phyloP scores from a whole-genome alignment of 2,329 filamentous ascomycete species.

The Pseudogymnoascus pannorum region DNA sequence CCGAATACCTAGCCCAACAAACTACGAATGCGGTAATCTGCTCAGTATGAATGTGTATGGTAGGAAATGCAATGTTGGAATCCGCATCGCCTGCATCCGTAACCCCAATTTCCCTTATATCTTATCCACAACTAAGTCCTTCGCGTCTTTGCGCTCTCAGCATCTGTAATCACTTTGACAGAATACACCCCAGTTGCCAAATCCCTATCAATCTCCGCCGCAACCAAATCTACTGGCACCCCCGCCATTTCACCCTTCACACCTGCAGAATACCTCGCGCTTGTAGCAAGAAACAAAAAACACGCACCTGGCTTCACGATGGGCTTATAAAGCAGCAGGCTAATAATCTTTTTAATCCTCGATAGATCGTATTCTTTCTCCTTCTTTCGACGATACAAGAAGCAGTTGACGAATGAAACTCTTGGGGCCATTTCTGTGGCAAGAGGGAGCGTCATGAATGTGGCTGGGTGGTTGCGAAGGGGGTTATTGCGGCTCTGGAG shows the following conservation, averaged over 20 bases:
- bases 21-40: too few relatives aligned
- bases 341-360: background rate
- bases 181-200: constrained; percentile 30
- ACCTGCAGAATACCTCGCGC: constrained; percentile 24
- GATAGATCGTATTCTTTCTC: background rate
- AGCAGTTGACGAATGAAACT: background rate
- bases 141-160: constrained; percentile 21
- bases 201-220: constrained; percentile 25
- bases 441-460: background rate
- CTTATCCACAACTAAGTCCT: constrained; percentile 28
- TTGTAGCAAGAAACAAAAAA: constrained; percentile 31
- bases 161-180: constrained; percentile 26
- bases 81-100: too few relatives aligned
- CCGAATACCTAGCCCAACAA: too few relatives aligned
- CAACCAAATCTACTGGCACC: constrained; percentile 16
- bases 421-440: background rate
- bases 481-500: background rate
- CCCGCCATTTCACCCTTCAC: constrained; percentile 14
- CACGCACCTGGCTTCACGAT: constrained; percentile 29
- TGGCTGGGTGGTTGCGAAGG: background rate
- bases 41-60: too few relatives aligned
- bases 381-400: background rate
- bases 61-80: too few relatives aligned
- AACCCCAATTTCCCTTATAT: constrained; percentile 29
- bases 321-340: background rate